Evolutionary conservation across 108 stramenopile species (phyloP), one percentile per base, ranked within the genome.

Genomic region (Heterococcus sp.): DNA sequence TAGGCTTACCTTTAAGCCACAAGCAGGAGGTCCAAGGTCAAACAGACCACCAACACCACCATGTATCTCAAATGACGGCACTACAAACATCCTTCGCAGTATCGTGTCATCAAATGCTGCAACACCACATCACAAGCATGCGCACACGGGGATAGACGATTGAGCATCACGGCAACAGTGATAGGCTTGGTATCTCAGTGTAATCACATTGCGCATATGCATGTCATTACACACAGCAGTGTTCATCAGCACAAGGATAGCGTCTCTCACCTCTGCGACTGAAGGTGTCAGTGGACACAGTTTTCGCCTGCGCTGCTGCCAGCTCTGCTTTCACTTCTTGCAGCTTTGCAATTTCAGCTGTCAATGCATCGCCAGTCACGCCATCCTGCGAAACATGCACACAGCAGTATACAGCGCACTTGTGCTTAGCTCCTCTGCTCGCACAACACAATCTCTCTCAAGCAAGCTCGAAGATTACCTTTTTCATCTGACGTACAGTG

Each of bases 51-150:
- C 95, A 65, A 96, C 96, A 74, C 97, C 97, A 69, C 96, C 95
- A 88, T 99, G 97, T 65, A 99, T 99, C 89, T 99, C 99, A 78
- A 99, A 99, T 11, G 92, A 88, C 11, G 97, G 97, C 38, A 98
- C 92, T 65, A 99, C 95, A 89, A 98, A 97, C 96, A 99, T 98
- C 78, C 96, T 94, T 35, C 97, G 93, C 75, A 97, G 75, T 28
- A 99, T 85, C 78, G 96, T 74, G 71, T 97, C 95, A 86, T 99
- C 97, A 74, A 99, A 94, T 26, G 92, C 87, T 72, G 93, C 91
- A 40, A n/a, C n/a, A n/a, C n/a, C n/a, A n/a, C n/a, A n/a, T n/a
- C n/a, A n/a, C 94, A 91, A 85, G 93, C 36, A 30, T n/a, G 27
- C 2, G 28, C 30, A 35, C 66, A 31, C 4, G 28, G 29, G 68